Base-by-base conservation (phyloP, 805 yeast genomes). In the Starmerella stigmatis region DNA sequence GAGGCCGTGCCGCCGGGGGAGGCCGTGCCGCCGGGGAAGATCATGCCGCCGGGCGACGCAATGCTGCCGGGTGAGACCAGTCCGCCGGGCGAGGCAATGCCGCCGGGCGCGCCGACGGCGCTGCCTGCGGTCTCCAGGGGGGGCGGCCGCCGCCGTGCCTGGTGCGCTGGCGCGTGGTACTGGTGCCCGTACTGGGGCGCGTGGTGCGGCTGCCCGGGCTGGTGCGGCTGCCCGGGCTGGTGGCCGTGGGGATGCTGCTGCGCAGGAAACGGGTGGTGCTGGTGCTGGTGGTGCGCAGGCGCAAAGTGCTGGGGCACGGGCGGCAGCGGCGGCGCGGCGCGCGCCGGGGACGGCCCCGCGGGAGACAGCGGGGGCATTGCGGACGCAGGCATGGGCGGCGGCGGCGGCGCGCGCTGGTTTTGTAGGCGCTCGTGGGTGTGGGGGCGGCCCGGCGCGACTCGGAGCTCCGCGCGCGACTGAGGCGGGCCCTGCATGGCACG, bases 401-500 rank as follows among this genome's bases (percentile, higher is more conserved):
- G 27, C 8, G 27, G 11, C 11, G 8, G 27, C 11, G 27, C 27
- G 27, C 27, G 27, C n/a, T 17, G 23, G 12, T 17, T 4, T 11
- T 15, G 30, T 19, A 21, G 36, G 15, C 12, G 36, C 25, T 7
- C 25, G 25, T 17, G 25, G 23, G 36, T 12, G 12, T 33, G 12
- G 4, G 36, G 36, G 16, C 25, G 36, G 15, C 36, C 25, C 25
- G 23, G 36, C 25, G 36, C 25, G 15, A 17, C 15, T 7, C 36
- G 23, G 25, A 33, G 36, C 15, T 33, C 36, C 20, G 36, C 25
- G 36, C 7, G 36, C 6, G 36, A 33, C 36, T 17, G 25, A 12
- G 36, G 36, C 36, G 13, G 36, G 25, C 36, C 36, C 36, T 33
- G 36, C 36, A 33, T 33, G 17, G 17, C 25, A n/a, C 15, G 25